Percentiles rank a stretch among this genome's conserved stretches.
These are phyloP conservation scores for Epichloe glyceriae DNA, from an alignment of 2,329 filamentous ascomycete genomes.

Conservation along the genomic window DNA sequence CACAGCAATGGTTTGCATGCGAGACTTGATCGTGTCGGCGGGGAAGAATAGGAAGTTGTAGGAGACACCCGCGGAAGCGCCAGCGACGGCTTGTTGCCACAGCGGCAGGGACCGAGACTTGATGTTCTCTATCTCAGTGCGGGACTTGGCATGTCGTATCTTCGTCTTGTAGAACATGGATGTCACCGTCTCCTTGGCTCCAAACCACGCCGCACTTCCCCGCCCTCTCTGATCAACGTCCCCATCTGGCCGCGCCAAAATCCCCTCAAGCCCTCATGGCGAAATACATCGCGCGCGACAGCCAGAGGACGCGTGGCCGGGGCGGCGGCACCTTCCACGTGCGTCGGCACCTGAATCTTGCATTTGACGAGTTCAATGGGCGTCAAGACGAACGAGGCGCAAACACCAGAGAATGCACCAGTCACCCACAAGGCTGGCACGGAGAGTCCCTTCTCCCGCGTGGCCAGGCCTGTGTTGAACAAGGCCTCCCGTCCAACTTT, in stretches of 20 bases:
- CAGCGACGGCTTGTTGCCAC: conserved; percentile 78
- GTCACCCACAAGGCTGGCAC: conserved; percentile 65
- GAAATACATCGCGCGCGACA: conserved; percentile 69
- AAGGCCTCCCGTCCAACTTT: conserved; percentile 56
- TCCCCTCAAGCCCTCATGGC: conserved; percentile 66
- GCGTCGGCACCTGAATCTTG: conserved; percentile 74
- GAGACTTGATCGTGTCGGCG: conserved; percentile 91
- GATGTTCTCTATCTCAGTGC: conserved; percentile 27
- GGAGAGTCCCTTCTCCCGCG: conserved; percentile 48
- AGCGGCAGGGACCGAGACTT: conserved; percentile 50
- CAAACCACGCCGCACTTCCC: conserved; percentile 95
- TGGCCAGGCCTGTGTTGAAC: conserved; percentile 36
- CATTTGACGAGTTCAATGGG: conserved; percentile 97
- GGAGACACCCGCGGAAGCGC: conserved; percentile 76
- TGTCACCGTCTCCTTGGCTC: conserved; percentile 70
- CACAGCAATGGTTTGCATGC: conserved; percentile 83
- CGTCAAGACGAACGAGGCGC: conserved; percentile 83
- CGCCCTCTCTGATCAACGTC: conserved; percentile 85
- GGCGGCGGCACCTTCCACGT: conserved; percentile 26
- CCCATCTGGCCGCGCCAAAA: conserved; percentile 96
- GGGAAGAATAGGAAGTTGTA: conserved; percentile 98
- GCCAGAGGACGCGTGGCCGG: conserved; percentile 49
- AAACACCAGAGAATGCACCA: conserved; percentile 74
- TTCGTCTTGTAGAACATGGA: conserved; percentile 53
- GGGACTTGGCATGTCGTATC: conserved; percentile 25